These are phyloP conservation scores for Aspergillus ruber DNA, from an alignment of 2,329 filamentous ascomycete genomes.

Conservation along the genomic window DNA sequence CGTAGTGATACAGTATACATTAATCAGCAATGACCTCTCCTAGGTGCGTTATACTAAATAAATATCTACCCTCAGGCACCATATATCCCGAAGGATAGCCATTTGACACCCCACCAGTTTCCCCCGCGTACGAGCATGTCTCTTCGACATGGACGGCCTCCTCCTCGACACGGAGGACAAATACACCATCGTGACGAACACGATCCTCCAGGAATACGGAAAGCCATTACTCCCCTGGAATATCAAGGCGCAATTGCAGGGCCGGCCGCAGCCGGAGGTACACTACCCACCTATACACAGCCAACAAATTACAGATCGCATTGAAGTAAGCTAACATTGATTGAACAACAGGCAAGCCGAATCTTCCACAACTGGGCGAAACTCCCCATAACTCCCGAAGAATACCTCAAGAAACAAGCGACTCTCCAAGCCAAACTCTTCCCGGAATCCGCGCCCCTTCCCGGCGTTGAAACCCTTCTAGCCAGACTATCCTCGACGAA, in stretches of 20 bases:
- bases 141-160: conserved; percentile 98
- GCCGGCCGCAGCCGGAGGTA: conserved; percentile 54
- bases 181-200: conserved; percentile 79
- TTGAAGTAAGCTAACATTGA: conserved; percentile 2
- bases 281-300: neutral
- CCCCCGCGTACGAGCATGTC: conserved; percentile 76
- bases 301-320: neutral
- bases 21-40: no score
- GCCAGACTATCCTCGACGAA: conserved; percentile 27
- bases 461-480: conserved; percentile 69
- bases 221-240: conserved; percentile 78
- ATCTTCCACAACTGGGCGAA: conserved; percentile 78
- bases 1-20: no score
- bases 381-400: conserved; percentile 65
- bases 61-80: no score
- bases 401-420: conserved; percentile 57
- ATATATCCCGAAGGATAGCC: no score
- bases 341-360: conserved; percentile 41
- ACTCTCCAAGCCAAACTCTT: conserved; percentile 67
- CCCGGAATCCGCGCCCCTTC: conserved; percentile 65
- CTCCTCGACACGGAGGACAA: conserved; percentile 88
- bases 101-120: conserved; percentile 46
- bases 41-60: neutral
- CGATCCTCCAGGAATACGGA: conserved; percentile 68
- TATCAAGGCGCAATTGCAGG: conserved; percentile 83